phyloP scores from a whole-genome alignment of 1,139 yeast species.

The Insectozyma bohioensis region DNA sequence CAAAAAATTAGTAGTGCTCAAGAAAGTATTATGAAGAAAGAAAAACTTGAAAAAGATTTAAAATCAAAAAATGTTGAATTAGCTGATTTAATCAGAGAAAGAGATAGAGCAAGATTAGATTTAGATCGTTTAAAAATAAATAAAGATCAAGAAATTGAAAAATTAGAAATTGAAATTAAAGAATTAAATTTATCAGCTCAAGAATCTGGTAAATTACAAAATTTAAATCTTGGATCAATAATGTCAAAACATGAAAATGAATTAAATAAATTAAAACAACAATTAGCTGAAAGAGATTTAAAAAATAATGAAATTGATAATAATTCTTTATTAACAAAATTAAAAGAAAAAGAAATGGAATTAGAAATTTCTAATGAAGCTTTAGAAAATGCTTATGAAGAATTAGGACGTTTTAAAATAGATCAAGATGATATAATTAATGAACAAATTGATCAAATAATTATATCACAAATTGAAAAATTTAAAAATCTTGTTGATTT shows the following conservation, averaged over 20 bases:
- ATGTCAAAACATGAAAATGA: conserved; percentile 64
- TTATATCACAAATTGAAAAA: conserved; percentile 50
- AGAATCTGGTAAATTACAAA: conserved; percentile 65
- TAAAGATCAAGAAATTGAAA: conserved; percentile 67
- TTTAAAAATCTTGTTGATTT: conserved; percentile 68
- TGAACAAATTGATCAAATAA: conserved; percentile 58
- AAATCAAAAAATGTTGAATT: conserved; percentile 84
- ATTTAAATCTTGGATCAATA: conserved; percentile 62
- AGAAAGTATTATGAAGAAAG: conserved; percentile 84
- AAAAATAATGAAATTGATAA: conserved; percentile 21
- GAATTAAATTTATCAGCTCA: conserved; percentile 60
- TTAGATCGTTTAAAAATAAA: conserved; percentile 70
- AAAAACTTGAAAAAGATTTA: conserved; percentile 77
- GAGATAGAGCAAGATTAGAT: conserved; percentile 86
- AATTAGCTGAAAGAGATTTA: conserved; percentile 31
- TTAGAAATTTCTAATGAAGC: conserved; percentile 78
- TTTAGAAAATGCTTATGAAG: conserved; percentile 69
- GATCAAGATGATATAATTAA: conserved; percentile 56
- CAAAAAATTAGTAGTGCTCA: conserved; percentile 92
- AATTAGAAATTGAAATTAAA: conserved; percentile 64
- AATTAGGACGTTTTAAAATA: conserved; percentile 55
- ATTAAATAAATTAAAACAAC: conserved; percentile 40
- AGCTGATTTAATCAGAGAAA: conserved; percentile 85
- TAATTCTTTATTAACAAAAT: conserved; percentile 41
- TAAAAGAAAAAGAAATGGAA: conserved; percentile 75